These are phyloP conservation scores for Lactifluus pinguis DNA, from an alignment of 768 basidiomycete species.

Conservation along the genomic window DNA sequence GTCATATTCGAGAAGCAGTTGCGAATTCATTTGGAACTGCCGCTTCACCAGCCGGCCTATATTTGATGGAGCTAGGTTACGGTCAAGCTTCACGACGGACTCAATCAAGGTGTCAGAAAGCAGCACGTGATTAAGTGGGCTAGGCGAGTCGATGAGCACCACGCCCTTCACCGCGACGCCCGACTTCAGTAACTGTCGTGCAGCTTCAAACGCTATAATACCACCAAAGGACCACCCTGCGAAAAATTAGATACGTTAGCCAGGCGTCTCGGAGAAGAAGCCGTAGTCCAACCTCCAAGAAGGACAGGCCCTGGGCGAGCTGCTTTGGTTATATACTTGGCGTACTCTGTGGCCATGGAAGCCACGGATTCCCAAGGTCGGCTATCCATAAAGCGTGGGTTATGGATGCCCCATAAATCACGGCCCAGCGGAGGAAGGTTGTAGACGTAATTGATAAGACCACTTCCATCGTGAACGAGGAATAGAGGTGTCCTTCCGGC, in stretches of 20 bases:
- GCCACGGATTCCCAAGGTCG: slow-evolving; percentile 39
- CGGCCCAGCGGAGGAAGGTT: slow-evolving; percentile 40
- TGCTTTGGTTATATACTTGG: slow-evolving; percentile 30
- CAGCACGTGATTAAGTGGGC: slow-evolving; percentile 42
- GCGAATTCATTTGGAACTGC: slow-evolving; percentile 43
- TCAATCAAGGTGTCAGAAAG: slow-evolving; percentile 47
- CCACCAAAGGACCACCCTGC: slow-evolving; percentile 78
- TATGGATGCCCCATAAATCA: slow-evolving; percentile 51
- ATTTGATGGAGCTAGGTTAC: slow-evolving; percentile 24
- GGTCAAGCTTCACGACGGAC: slow-evolving; percentile 30
- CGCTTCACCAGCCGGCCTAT: slow-evolving; percentile 31
- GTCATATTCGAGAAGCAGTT: slow-evolving; percentile 39
- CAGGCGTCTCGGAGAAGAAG: neutral
- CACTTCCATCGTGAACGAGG: slow-evolving; percentile 69
- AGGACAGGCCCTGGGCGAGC: slow-evolving; percentile 35
- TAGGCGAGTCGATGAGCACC: slow-evolving; percentile 59
- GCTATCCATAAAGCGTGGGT: slow-evolving; percentile 40
- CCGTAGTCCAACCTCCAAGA: slow-evolving; percentile 45
- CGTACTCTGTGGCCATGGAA: slow-evolving; percentile 48
- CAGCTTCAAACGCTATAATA: slow-evolving; percentile 58
- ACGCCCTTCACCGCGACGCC: slow-evolving; percentile 45
- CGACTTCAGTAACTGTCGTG: slow-evolving; percentile 38
- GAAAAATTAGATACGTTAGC: neutral
- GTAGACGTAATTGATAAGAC: slow-evolving; percentile 43
- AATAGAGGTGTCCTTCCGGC: slow-evolving; percentile 37